Evolutionary conservation across 495 filamentous ascomycete species (phyloP).

Genomic region (Hypomontagnella submonticulosa): DNA sequence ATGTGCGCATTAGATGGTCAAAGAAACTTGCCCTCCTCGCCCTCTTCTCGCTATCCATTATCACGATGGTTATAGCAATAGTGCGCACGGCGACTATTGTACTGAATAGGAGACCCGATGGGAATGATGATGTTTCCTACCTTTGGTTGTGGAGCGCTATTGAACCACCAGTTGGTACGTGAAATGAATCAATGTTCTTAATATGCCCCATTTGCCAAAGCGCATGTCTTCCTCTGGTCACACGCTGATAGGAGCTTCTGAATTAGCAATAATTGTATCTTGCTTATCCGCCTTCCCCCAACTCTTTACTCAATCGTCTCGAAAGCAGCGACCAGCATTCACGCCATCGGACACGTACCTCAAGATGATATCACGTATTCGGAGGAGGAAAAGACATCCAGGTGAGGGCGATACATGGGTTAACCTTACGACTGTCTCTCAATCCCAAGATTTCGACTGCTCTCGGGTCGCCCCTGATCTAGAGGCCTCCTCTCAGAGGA

Average conservation of each 20-base stretch:
- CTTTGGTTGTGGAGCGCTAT: neutral
- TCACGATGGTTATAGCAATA: neutral
- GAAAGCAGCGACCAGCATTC: neutral
- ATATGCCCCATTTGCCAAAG: neutral
- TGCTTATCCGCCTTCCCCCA: neutral
- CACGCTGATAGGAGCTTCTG: neutral
- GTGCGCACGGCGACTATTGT: neutral
- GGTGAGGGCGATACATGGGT: too few species aligned
- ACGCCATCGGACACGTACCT: neutral
- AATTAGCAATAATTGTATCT: neutral
- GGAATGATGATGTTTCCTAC: neutral
- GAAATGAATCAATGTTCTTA: neutral
- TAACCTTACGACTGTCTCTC: too few species aligned
- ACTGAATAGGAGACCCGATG: neutral
- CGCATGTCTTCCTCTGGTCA: neutral
- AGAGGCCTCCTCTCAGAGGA: too few species aligned
- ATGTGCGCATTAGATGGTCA: neutral
- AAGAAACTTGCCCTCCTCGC: neutral
- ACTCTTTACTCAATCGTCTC: neutral
- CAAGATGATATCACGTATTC: too few species aligned
- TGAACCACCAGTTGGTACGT: neutral
- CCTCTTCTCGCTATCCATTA: neutral
- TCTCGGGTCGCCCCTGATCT: too few species aligned
- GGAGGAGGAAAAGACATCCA: too few species aligned
- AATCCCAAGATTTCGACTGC: too few species aligned